These are phyloP conservation scores for Prunella vulgaris DNA, from an alignment of 257 asterid species.

Conservation along the genomic window DNA sequence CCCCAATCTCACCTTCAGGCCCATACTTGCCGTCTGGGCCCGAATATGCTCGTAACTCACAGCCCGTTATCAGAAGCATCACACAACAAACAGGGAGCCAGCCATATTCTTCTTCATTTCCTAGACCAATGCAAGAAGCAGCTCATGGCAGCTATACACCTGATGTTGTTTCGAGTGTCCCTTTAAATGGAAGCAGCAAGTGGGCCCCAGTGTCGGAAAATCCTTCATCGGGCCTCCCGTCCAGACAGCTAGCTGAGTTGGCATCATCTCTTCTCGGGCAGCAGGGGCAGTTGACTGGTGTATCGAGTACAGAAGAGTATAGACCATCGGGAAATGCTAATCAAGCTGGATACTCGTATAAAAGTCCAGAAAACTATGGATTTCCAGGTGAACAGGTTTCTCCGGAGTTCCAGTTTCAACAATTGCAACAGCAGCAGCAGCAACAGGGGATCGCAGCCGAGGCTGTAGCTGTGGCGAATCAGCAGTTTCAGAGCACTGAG, in stretches of 20 bases:
- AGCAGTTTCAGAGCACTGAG: constrained; percentile 35
- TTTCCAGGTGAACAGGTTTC: constrained; percentile 34
- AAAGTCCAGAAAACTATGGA: constrained; percentile 38
- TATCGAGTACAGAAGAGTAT: constrained; percentile 36
- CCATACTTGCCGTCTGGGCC: constrained; percentile 41
- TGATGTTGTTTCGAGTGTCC: constrained; percentile 15
- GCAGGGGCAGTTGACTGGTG: constrained; percentile 46
- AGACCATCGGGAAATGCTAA: constrained; percentile 34
- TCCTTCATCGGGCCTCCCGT: constrained; percentile 41
- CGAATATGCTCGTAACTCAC: constrained; percentile 35
- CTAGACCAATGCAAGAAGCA: constrained; percentile 33
- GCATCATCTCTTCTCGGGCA: constrained; percentile 72
- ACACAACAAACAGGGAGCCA: constrained; percentile 27
- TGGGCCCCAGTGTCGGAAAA: constrained; percentile 38
- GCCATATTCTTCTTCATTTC: constrained; percentile 25
- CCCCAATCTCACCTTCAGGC: constrained; percentile 50
- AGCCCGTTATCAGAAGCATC: constrained; percentile 20
- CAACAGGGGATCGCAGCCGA: constrained; percentile 35
- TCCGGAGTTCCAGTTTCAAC: constrained; percentile 50
- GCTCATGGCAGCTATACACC: constrained; percentile 30
- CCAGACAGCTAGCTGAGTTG: constrained; percentile 72
- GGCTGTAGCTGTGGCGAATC: constrained; percentile 36
- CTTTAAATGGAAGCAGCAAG: constrained; percentile 33
- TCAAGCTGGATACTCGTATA: constrained; percentile 37
- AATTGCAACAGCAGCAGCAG: constrained; percentile 38